These are phyloP conservation scores for Lasiosphaeris hirsuta DNA, from an alignment of 495 filamentous ascomycete species.

Conservation along the genomic window DNA sequence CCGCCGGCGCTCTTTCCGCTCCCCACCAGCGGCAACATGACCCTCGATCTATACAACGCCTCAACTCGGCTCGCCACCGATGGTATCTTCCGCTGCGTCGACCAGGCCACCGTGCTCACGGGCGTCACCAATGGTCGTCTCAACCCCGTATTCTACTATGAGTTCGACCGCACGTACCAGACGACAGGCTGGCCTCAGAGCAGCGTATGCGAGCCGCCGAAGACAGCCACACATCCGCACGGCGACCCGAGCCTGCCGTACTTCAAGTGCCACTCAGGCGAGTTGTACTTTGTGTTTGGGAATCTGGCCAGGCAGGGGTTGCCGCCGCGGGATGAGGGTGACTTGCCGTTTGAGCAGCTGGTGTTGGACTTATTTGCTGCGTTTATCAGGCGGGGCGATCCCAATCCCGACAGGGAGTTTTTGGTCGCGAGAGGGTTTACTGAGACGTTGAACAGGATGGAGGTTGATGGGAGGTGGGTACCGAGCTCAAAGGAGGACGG, in stretches of 20 bases:
- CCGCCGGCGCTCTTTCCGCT: slow-evolving; percentile 37
- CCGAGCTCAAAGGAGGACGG: slow-evolving; percentile 19
- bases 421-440: slow-evolving; percentile 31
- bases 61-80: slow-evolving; percentile 45
- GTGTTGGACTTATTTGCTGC: slow-evolving; percentile 35
- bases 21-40: slow-evolving; percentile 33
- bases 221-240: slow-evolving; percentile 29
- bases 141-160: slow-evolving; percentile 45
- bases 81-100: slow-evolving; percentile 48
- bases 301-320: slow-evolving; percentile 37
- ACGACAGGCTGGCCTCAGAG: slow-evolving; percentile 43
- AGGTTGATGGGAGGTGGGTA: slow-evolving; percentile 27
- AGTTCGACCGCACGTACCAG: slow-evolving; percentile 55
- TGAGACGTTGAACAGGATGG: slow-evolving; percentile 17
- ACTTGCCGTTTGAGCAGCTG: slow-evolving; percentile 35
- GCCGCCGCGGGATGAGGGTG: slow-evolving; percentile 34
- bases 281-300: slow-evolving; percentile 37
- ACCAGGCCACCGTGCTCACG: slow-evolving; percentile 45
- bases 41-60: slow-evolving; percentile 44
- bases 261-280: slow-evolving; percentile 34
- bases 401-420: slow-evolving; percentile 33
- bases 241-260: slow-evolving; percentile 44
- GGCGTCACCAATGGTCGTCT: slow-evolving; percentile 22
- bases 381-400: slow-evolving; percentile 37
- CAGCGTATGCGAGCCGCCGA: slow-evolving; percentile 45